These are phyloP conservation scores for Neonectria sp. DNA, from an alignment of 2,329 filamentous ascomycete species.

Conservation along the genomic window DNA sequence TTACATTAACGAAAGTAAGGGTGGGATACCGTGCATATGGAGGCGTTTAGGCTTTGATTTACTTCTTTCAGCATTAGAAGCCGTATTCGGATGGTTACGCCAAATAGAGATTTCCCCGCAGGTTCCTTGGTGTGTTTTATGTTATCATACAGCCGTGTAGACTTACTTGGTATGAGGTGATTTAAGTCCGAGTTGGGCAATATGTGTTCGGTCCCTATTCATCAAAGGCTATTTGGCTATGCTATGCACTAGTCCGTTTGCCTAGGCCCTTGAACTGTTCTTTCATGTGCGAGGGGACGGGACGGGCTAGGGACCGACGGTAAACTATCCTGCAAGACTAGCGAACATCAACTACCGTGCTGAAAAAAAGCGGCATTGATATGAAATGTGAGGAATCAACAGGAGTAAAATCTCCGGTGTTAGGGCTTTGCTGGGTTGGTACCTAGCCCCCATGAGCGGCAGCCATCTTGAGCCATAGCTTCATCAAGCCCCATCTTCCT, in stretches of 20 bases:
- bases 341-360: neutral
- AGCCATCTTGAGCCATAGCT: neutral
- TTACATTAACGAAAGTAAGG: constrained; percentile 24
- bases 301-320: neutral
- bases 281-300: neutral
- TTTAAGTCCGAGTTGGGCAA: neutral
- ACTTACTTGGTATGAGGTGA: neutral
- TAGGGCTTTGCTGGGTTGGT: neutral
- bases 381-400: neutral
- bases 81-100: constrained; percentile 6
- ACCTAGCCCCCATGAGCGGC: neutral
- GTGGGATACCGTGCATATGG: constrained; percentile 16
- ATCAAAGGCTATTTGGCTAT: neutral
- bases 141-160: neutral
- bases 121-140: neutral
- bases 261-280: neutral
- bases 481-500: constrained; percentile 6
- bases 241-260: neutral
- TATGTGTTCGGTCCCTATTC: neutral
- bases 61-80: constrained; percentile 37
- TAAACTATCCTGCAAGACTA: neutral
- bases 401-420: neutral
- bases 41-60: constrained; percentile 34
- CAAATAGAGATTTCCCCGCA: constrained; percentile 6
- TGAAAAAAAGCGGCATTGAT: neutral